Evolutionary conservation across 2,329 filamentous ascomycete species (phyloP).

Genomic region (Fusarium falciforme): DNA sequence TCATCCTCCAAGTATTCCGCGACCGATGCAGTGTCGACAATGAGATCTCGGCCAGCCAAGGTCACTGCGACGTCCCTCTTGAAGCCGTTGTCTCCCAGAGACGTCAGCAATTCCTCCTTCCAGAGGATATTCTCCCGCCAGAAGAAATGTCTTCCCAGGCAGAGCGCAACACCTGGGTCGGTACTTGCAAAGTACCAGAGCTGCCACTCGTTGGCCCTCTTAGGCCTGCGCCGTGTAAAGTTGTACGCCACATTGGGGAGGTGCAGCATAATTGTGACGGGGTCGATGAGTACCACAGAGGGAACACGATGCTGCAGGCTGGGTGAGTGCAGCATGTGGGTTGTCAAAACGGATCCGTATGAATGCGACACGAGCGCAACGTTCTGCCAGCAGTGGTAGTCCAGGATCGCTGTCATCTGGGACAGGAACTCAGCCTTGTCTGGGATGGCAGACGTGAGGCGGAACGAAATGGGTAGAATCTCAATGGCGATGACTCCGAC

Average conservation of each 20-base stretch:
- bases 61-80: constrained; percentile 64
- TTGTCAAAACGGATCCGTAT: constrained; percentile 73
- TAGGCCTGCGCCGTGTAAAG: constrained; percentile 67
- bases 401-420: constrained; percentile 68
- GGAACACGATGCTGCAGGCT: constrained; percentile 62
- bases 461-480: constrained; percentile 72
- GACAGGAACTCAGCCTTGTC: constrained; percentile 63
- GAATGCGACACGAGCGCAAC: constrained; percentile 72
- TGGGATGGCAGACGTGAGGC: constrained; percentile 67
- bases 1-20: constrained; percentile 62
- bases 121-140: constrained; percentile 78
- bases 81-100: constrained; percentile 22
- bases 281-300: constrained; percentile 64
- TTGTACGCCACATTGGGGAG: constrained; percentile 78
- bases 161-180: constrained; percentile 74
- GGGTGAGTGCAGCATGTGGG: constrained; percentile 68
- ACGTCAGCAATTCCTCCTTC: constrained; percentile 69
- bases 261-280: constrained; percentile 75
- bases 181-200: constrained; percentile 77
- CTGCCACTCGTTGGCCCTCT: constrained; percentile 74
- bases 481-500: constrained; percentile 75
- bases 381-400: constrained; percentile 65
- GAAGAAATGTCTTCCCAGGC: constrained; percentile 74
- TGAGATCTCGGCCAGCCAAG: constrained; percentile 70
- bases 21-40: constrained; percentile 70